Conservation (phyloP, 2,329 filamentous ascomycete species). For the Colletotrichum sp. region DNA sequence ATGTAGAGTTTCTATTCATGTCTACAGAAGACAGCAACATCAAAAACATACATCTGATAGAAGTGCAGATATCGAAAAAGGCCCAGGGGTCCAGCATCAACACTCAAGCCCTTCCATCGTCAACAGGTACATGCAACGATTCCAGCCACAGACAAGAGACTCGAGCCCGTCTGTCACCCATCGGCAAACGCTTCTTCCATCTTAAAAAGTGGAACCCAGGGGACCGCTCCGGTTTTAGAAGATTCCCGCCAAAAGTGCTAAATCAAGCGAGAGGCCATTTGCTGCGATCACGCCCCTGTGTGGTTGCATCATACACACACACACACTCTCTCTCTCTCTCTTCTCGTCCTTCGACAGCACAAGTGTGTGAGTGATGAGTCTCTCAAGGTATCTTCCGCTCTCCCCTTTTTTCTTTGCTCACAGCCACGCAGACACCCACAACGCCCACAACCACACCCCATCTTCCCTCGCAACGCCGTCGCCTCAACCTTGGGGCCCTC, state of each 20-base stretch:
- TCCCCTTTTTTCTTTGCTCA: not conserved
- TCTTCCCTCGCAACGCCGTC: not conserved
- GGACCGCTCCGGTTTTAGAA: slow-evolving; percentile 21
- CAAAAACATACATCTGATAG: not conserved
- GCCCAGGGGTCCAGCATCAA: not conserved
- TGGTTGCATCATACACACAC: not conserved
- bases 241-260: not conserved
- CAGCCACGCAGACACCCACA: not conserved
- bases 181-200: slow-evolving; percentile 22
- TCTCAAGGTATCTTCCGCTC: not conserved
- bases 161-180: not conserved
- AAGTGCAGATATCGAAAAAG: not conserved
- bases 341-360: not conserved
- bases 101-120: not conserved
- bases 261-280: not conserved
- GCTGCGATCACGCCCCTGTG: not conserved
- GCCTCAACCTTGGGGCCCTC: not conserved
- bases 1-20: not conserved
- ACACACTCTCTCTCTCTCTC: not conserved
- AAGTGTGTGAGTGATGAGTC: not conserved
- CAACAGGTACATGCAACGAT: not conserved
- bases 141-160: not conserved
- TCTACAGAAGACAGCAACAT: not conserved
- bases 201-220: slow-evolving; percentile 22
- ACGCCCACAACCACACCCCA: not conserved